Evolutionary conservation across 306 rosid genomes (phyloP).

Genomic region (Carpinus fangiana): DNA sequence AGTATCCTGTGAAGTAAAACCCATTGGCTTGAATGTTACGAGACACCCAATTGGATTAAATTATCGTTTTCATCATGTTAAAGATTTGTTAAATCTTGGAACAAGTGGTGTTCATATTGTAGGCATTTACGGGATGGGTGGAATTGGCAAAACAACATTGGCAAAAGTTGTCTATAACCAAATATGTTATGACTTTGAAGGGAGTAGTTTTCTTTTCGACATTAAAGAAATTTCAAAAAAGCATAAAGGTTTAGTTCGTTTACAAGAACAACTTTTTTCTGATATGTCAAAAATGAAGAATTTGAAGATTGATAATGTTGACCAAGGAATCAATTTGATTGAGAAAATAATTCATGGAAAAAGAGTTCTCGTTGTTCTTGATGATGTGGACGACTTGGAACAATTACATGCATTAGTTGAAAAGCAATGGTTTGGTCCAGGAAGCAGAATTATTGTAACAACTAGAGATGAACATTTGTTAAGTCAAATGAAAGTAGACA

Average conservation of each 20-base stretch:
- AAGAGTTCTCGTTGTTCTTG: conserved; percentile 23
- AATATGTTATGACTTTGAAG: neutral
- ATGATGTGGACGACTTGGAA: conserved; percentile 4
- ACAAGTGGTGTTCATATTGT: too few relatives aligned
- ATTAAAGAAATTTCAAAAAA: neutral
- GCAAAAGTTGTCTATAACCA: too few relatives aligned
- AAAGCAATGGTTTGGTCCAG: conserved; percentile 12
- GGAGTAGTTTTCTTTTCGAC: conserved; percentile 9
- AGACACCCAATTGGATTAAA: too few relatives aligned
- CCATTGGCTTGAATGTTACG: too few relatives aligned
- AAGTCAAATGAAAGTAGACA: neutral
- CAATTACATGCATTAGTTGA: conserved; percentile 1
- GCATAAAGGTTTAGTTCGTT: neutral
- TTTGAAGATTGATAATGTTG: neutral
- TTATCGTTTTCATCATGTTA: too few relatives aligned
- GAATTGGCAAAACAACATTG: too few relatives aligned
- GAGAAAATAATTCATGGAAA: neutral
- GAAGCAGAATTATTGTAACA: conserved; percentile 35
- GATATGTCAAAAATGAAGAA: conserved; percentile 2
- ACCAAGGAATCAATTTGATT: neutral
- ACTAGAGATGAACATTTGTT: conserved; percentile 23
- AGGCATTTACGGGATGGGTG: too few relatives aligned
- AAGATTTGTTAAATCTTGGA: too few relatives aligned
- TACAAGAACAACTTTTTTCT: conserved; percentile 27
- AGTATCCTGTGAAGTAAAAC: too few relatives aligned